Base-by-base conservation (phyloP, 495 filamentous ascomycete species). In the Collariella sp. region DNA sequence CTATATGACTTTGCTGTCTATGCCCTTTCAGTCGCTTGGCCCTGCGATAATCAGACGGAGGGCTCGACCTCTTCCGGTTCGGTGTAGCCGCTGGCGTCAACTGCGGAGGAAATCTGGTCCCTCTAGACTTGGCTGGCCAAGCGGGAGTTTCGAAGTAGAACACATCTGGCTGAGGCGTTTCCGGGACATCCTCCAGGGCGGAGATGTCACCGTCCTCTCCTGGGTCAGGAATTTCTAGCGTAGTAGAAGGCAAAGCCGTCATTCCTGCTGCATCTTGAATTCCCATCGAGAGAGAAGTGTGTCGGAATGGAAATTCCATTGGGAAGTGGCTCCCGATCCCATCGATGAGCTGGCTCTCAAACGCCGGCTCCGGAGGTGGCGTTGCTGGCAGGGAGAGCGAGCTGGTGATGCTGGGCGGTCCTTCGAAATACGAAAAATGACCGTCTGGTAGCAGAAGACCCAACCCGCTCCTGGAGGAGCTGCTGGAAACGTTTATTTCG, bases 141-240 rank as follows among this genome's bases (percentile, higher is more conserved):
- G 19, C 0, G 0, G 49, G 42, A 5, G 34, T 36, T 1, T 43
- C 40, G 15, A 26, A 39, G 15, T 35, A 18, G 20, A 3, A 16
- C 22, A 89, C 83, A 72, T 26, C 33, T n/a, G 84, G 82, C 76
- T 88, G 89, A 80, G 84, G 84, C 69, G 88, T 89, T 77, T 90
- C 88, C 73, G 89, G 82, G 75, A 95, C 78, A 79, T 88, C 93
- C 72, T 40, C 54, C 4, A 11, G 5, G 20, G 26, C 22, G 31
- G 18, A 18, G 6, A 20, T 43, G 26, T 31, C 51, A 5, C 2
- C 20, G 12, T 42, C 40, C 18, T 24, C 34, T 12, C 45, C 22
- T 16, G 11, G 23, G 4, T 36, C 29, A 18, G n/a, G 40, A 46
- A 13, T 38, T 23, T 22, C 11, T 26, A 16, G 55, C 12, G 7